Evolutionary conservation across 1,284 basidiomycete genomes (phyloP).

Genomic region (Puccinia sorghi): DNA sequence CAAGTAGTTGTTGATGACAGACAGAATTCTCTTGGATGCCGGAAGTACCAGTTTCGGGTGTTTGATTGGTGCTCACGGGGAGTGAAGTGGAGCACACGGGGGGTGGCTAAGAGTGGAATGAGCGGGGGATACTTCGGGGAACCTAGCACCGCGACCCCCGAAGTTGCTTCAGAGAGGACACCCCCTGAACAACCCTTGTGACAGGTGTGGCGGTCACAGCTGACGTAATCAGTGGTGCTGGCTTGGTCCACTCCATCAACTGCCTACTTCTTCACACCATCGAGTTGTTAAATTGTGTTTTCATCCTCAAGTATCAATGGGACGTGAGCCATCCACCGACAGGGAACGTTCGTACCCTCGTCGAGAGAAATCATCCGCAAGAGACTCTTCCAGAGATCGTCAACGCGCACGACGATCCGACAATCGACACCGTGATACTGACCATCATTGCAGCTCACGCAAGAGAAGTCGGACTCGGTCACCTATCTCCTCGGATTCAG

Average conservation of each 20-base stretch:
- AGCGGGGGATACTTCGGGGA: too few relatives aligned
- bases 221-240: too few relatives aligned
- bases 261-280: background rate
- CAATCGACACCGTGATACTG: background rate
- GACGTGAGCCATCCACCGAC: background rate
- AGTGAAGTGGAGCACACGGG: too few relatives aligned
- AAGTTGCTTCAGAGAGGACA: background rate
- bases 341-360: background rate
- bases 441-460: slow-evolving; percentile 2
- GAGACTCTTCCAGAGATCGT: slow-evolving; percentile 7
- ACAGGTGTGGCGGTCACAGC: background rate
- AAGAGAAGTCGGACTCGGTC: slow-evolving; percentile 29
- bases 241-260: too few relatives aligned
- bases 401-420: background rate
- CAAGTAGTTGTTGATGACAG: background rate
- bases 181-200: background rate
- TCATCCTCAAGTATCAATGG: background rate
- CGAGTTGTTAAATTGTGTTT: too few relatives aligned
- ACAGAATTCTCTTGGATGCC: background rate
- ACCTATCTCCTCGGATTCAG: slow-evolving; percentile 17
- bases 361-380: background rate
- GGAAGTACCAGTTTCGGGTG: too few relatives aligned
- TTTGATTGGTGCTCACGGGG: too few relatives aligned
- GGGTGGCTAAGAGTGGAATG: too few relatives aligned
- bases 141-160: too few relatives aligned